Base-by-base conservation (phyloP, 495 filamentous ascomycete species). In the Penicillium canescens region DNA sequence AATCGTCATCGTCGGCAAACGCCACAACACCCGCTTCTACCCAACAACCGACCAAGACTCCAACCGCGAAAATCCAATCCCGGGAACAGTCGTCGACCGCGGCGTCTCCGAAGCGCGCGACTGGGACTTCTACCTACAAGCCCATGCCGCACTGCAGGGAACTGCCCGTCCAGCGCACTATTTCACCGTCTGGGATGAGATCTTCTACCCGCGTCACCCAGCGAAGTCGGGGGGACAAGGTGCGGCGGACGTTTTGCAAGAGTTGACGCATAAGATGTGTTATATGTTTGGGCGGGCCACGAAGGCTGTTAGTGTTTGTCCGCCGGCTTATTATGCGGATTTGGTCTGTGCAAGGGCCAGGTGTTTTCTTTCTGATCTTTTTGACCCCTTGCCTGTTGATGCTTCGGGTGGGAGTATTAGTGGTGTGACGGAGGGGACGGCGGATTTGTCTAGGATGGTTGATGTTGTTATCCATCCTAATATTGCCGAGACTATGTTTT, bases 11-110 rank as follows among this genome's bases (percentile, higher is more conserved):
- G 76, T 91, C 3, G 89, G 90, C 37, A 96, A 96, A 68, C 82
- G 94, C 18, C 93, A 98, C 59, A 90, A 96, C 62, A 96, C 90
- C 1, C 87, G 93, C 0, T 95, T 97, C 75, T 96, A 87, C 66
- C 81, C 84, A 1, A 81, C 78, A 0, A 65, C 76, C 3, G 62
- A 77, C 1, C 57, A 66, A 11, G 68, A 77, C 0, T 82, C 85
- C 23, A 63, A 70, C 13, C 73, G 60, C 6, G 76, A 78, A 6
- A 96, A 95, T 54, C 81, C 86, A 3, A 65, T 75, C 36, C 84
- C 83, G 38, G 93, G 93, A 6, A 96, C 91, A 3, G 79, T 96
- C 3, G 90, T 96, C 9, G 93, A 97, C 68, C 84, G 89, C 37
- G 87, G 89, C n/a, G 81, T 96, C 28, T 93, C 89, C 10, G 85